Conservation (phyloP, 2,329 filamentous ascomycete species). For the Tothia fuscella region DNA sequence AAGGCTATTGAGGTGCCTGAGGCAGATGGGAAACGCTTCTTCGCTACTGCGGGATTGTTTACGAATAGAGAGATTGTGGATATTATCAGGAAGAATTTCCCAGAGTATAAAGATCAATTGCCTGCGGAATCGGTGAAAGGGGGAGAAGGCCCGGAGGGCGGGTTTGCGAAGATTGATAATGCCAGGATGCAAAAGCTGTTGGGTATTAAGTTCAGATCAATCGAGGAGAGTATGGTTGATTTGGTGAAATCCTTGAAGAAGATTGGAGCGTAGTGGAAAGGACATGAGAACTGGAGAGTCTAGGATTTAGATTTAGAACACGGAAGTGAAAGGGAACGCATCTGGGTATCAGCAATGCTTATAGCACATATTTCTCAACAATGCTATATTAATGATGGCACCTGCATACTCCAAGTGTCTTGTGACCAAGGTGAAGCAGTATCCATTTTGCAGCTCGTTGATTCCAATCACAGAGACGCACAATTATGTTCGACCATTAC, state of each 20-base stretch:
- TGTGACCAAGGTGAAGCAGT: too few species aligned
- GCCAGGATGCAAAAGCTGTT: constrained; percentile 42
- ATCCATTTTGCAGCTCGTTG: too few species aligned
- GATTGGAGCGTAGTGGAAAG: constrained; percentile 23
- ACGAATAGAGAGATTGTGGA: constrained; percentile 47
- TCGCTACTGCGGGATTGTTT: constrained; percentile 46
- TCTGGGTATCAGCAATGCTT: too few species aligned
- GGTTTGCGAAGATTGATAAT: constrained; percentile 46
- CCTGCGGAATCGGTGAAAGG: constrained; percentile 30
- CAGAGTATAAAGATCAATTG: constrained; percentile 37
- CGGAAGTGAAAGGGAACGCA: too few species aligned
- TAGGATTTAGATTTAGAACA: too few species aligned
- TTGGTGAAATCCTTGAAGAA: constrained; percentile 51
- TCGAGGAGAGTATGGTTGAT: constrained; percentile 50
- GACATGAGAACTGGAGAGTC: neutral
- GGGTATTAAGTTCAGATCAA: constrained; percentile 44
- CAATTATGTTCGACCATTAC: too few species aligned
- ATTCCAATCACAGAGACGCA: too few species aligned
- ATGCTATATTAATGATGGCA: too few species aligned
- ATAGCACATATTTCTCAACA: too few species aligned
- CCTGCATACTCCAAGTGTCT: too few species aligned
- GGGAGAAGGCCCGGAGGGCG: constrained; percentile 34
- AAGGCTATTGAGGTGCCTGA: constrained; percentile 43
- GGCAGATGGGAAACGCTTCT: constrained; percentile 51
- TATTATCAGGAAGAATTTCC: constrained; percentile 44